Base-by-base conservation (phyloP, 129 eudicot genomes). In the Rutidosis leptorrhynchoides region DNA sequence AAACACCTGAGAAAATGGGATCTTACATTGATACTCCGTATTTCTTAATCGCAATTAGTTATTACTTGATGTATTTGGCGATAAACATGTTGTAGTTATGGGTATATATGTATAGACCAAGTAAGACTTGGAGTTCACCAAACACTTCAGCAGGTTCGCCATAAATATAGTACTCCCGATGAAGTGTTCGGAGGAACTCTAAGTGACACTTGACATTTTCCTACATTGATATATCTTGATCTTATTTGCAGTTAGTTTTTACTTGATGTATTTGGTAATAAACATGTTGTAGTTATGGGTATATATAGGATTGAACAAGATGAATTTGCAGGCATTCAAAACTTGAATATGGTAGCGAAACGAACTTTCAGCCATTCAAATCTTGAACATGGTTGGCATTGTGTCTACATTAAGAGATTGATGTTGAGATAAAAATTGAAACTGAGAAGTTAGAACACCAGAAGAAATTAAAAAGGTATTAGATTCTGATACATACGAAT, bases 171-270 rank as follows among this genome's bases (percentile, higher is more conserved):
- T 5, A 24, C 30, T 37, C 21, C 53, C 54, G 23, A 37, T 63
- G 68, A 63, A 63, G 68, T 63, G 54, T 12, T 62, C 67, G 10
- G 67, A 62, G 67, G 67, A 62, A 30, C 51, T 62, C 67, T 35
- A 21, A 62, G 67, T 49, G 67, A 33, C 52, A 37, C 67, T 62
- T 10, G 67, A 12, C 67, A 24, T 49, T 37, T 63, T 42, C 46
- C 32, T 12, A 17, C 24, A 49, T 48, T 49, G 55, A 2, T 19
- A 49, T 11, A 40, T 40, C 24, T n/a, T 8, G 1, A 40, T 40
- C 24, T n/a, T 8, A 2, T 49, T 17, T 49, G 23, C 0, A 49
- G 54, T 49, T 6, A 6, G 54, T 49, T 6, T 1, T 6, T 46
- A 15, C 21, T 48, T 17, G 24, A 49, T 49, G 55, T 49, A 22